A percentile compares a stretch with the other conserved stretches of the same genome.
These are phyloP conservation scores for Saccharomyces paradoxus DNA, from an alignment of 805 yeast species.

Conservation along the genomic window DNA sequence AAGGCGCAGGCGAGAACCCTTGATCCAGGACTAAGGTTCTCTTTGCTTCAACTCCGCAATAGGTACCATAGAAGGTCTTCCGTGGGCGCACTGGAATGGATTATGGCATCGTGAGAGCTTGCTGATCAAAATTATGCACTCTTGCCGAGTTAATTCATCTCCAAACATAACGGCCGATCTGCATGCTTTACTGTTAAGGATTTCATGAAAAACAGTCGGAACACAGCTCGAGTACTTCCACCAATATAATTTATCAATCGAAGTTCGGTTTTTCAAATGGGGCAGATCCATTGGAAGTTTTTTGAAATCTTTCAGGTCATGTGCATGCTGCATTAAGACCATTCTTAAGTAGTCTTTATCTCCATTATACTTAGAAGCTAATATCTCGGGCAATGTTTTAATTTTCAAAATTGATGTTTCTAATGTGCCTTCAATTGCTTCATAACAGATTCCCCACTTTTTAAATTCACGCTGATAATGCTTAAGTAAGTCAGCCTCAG, in stretches of 20 bases:
- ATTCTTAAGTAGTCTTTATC: constrained; percentile 29
- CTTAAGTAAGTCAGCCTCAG: constrained; percentile 31
- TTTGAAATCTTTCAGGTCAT: constrained; percentile 33
- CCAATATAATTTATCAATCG: constrained; percentile 26
- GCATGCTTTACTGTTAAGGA: constrained; percentile 57
- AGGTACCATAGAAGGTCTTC: constrained; percentile 67
- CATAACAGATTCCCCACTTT: constrained; percentile 40
- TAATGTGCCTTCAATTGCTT: background rate
- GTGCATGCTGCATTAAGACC: constrained; percentile 37
- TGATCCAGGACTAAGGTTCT: background rate
- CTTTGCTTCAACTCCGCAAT: constrained; percentile 12
- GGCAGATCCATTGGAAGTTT: constrained; percentile 13
- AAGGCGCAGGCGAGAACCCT: background rate
- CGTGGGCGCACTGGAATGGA: constrained; percentile 83
- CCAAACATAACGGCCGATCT: constrained; percentile 69
- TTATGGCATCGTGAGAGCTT: constrained; percentile 40
- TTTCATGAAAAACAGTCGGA: constrained; percentile 45
- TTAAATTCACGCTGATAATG: constrained; percentile 26
- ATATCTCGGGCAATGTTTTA: constrained; percentile 39
- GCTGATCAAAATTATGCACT: constrained; percentile 40
- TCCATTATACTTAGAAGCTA: constrained; percentile 29
- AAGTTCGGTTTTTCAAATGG: background rate
- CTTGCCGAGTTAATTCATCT: constrained; percentile 33
- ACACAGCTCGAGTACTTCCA: constrained; percentile 34
- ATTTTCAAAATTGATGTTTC: constrained; percentile 16